Percentiles rank a stretch among this genome's conserved stretches.
phyloP scores from a whole-genome alignment of 2,329 filamentous ascomycete species.

The Colletotrichum liriopes region DNA sequence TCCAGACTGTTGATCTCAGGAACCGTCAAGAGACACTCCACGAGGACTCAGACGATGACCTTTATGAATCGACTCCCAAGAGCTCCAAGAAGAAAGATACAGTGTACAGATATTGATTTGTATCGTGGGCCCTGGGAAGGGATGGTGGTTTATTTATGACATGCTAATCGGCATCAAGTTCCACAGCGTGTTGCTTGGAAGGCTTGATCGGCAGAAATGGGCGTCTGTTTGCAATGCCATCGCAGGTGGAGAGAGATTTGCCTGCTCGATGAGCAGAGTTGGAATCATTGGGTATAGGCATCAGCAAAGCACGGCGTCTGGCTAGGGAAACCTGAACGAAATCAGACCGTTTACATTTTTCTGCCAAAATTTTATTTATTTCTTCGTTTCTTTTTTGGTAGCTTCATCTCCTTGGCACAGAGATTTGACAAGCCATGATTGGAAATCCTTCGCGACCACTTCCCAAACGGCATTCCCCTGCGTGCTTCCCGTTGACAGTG shows the following conservation, averaged over 20 bases:
- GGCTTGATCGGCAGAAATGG: background rate
- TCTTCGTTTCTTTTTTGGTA: background rate
- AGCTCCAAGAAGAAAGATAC: slow-evolving; percentile 56
- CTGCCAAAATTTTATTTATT: background rate
- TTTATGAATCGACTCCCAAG: slow-evolving; percentile 56
- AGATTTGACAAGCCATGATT: background rate
- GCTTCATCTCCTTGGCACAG: background rate
- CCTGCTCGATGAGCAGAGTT: slow-evolving; percentile 14
- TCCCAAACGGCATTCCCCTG: background rate
- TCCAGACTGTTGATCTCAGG: slow-evolving; percentile 39
- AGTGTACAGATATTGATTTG: slow-evolving; percentile 36
- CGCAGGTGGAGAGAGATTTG: background rate
- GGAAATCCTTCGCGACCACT: background rate
- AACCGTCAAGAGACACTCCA: slow-evolving; percentile 35
- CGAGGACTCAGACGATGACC: slow-evolving; percentile 54
- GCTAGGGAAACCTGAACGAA: slow-evolving; percentile 17
- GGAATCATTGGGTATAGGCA: slow-evolving; percentile 26
- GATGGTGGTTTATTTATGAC: background rate
- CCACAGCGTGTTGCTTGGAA: background rate
- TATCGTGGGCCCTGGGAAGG: background rate
- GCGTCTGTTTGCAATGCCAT: background rate
- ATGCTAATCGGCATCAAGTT: background rate
- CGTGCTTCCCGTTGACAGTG: background rate
- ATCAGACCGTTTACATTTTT: slow-evolving; percentile 4
- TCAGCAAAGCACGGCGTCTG: slow-evolving; percentile 37